Conservation (phyloP, 2,329 filamentous ascomycete species). For the Metarhizium rileyi region DNA sequence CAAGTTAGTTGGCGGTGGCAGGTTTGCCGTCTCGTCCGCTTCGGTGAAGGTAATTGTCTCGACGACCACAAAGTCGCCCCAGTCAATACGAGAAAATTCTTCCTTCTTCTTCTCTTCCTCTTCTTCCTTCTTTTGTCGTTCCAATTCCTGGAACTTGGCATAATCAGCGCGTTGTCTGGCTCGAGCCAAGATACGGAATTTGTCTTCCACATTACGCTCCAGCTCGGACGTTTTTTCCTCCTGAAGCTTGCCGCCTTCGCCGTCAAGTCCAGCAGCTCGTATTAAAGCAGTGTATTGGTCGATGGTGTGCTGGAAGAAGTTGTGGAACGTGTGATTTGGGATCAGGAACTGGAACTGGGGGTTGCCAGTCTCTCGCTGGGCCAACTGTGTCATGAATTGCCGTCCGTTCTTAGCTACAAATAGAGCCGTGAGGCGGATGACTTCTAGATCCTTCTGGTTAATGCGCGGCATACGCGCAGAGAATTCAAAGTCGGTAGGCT, state of each 20-base stretch:
- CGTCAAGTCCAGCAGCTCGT: constrained; percentile 56
- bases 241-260: constrained; percentile 57
- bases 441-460: constrained; percentile 80
- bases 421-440: constrained; percentile 68
- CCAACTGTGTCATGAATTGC: constrained; percentile 81
- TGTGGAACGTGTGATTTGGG: constrained; percentile 90
- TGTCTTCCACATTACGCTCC: constrained; percentile 65
- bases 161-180: constrained; percentile 84
- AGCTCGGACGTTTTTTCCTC: constrained; percentile 64
- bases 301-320: constrained; percentile 85
- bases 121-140: constrained; percentile 84
- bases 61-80: constrained; percentile 94
- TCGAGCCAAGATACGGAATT: constrained; percentile 67
- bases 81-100: constrained; percentile 80
- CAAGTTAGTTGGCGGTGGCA: constrained; percentile 81
- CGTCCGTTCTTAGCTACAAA: constrained; percentile 91
- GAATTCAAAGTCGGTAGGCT: constrained; percentile 83
- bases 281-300: constrained; percentile 87
- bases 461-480: constrained; percentile 96
- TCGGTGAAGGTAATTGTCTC: constrained; percentile 92
- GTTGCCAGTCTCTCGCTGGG: constrained; percentile 81
- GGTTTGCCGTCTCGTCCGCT: constrained; percentile 72
- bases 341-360: constrained; percentile 94
- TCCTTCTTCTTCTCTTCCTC: constrained; percentile 71
- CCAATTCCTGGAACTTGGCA: constrained; percentile 70